These are phyloP conservation scores for Boletus edulis DNA, from an alignment of 768 basidiomycete genomes.

Conservation along the genomic window DNA sequence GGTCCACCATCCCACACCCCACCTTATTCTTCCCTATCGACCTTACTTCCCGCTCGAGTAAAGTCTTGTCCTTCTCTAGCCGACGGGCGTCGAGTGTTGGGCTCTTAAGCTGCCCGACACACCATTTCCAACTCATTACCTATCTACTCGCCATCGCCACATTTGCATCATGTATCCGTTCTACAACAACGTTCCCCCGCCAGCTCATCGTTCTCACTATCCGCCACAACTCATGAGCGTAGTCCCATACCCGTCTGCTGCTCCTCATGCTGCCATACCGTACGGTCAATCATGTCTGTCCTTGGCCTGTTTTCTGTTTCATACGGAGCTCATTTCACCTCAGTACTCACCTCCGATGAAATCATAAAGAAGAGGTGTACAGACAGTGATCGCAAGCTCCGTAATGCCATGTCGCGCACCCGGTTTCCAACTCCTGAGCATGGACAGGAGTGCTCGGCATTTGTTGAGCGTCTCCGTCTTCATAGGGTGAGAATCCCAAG, in stretches of 20 bases:
- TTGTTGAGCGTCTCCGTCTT: conserved; percentile 14
- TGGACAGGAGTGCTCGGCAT: neutral
- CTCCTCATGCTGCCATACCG: neutral
- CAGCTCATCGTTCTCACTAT: neutral
- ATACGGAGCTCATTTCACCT: neutral
- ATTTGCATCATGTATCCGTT: conserved; percentile 3
- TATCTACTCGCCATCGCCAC: neutral
- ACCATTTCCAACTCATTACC: neutral
- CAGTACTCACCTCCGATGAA: conserved; percentile 8
- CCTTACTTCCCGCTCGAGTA: neutral
- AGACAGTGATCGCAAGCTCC: neutral
- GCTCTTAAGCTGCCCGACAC: neutral
- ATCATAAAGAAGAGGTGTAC: neutral
- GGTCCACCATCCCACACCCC: neutral
- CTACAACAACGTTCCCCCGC: neutral
- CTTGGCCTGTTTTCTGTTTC: neutral
- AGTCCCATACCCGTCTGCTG: neutral
- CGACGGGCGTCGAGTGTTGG: neutral
- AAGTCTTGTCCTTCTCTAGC: neutral
- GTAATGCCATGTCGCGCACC: conserved; percentile 1
- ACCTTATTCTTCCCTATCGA: conserved; percentile 9
- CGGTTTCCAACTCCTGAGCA: neutral
- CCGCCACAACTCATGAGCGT: neutral
- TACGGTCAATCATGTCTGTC: conserved; percentile 11
- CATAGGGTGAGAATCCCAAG: conserved; percentile 15